Percentiles rank a stretch among this genome's conserved stretches.
Conservation (phyloP, 2,329 filamentous ascomycete species). For the Fusarium heterosporum region DNA sequence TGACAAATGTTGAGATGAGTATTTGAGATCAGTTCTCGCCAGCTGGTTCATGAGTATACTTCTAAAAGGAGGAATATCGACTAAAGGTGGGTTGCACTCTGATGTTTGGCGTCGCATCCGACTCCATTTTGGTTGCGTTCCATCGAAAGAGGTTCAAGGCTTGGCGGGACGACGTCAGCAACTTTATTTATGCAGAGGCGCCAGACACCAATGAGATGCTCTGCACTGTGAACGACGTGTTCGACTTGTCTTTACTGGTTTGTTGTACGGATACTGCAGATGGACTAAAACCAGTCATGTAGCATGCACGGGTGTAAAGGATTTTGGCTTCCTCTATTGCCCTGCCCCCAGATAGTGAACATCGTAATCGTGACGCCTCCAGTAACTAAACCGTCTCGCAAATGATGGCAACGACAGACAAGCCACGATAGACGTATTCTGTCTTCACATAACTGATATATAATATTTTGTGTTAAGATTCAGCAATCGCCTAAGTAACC, state of each 20-base stretch:
- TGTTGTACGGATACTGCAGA: neutral
- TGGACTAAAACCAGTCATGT: neutral
- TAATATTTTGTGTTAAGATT: neutral
- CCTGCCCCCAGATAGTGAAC: too few relatives aligned
- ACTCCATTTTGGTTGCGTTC: neutral
- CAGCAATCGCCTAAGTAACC: neutral
- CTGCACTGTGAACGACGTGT: neutral
- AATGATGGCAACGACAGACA: too few relatives aligned
- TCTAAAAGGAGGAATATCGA: neutral
- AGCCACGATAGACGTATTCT: too few relatives aligned
- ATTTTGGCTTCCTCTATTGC: neutral
- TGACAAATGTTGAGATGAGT: neutral
- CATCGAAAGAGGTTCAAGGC: constrained; percentile 15
- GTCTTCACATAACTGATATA: too few relatives aligned
- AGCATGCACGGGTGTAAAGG: neutral
- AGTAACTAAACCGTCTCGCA: too few relatives aligned
- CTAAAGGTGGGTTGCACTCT: neutral
- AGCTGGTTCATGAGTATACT: neutral
- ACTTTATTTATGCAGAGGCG: constrained; percentile 3
- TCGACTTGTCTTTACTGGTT: neutral
- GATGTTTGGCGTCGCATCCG: constrained; percentile 12
- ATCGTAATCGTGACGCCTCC: too few relatives aligned
- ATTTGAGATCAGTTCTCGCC: neutral
- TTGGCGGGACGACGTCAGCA: constrained; percentile 11
- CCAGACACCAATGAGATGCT: constrained; percentile 7